Percentiles rank a stretch among this genome's conserved stretches.
These are phyloP conservation scores for Angomonas ambiguus DNA, from an alignment of 208 protist species.

Conservation along the genomic window DNA sequence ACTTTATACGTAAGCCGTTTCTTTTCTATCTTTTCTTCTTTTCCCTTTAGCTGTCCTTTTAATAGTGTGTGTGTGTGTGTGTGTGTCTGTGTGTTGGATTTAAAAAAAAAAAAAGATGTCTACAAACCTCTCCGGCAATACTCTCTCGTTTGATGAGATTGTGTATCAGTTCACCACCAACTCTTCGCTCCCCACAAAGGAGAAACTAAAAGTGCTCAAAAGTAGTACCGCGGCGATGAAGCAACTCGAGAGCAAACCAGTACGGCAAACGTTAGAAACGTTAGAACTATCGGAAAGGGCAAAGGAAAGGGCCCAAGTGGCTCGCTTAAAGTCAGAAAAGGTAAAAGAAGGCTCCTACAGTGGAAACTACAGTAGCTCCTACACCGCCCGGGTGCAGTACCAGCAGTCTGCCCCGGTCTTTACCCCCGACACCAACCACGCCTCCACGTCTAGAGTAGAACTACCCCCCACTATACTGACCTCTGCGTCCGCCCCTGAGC, in stretches of 20 bases:
- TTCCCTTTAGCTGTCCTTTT: conserved; percentile 9
- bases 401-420: conserved; percentile 6
- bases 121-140: no score
- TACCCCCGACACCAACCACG: conserved; percentile 4
- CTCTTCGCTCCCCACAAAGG: conserved; percentile 7
- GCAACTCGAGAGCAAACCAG: conserved; percentile 8
- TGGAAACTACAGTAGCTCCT: neutral
- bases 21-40: conserved; percentile 8
- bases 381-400: neutral
- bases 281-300: conserved; percentile 3
- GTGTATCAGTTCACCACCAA: conserved; percentile 19
- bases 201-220: conserved; percentile 14
- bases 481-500: no score
- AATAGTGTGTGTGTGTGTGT: neutral
- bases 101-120: no score
- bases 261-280: conserved; percentile 11
- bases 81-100: no score
- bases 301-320: neutral
- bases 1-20: neutral
- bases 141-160: conserved; percentile 17
- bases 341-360: neutral
- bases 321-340: neutral
- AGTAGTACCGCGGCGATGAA: conserved; percentile 11
- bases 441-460: conserved; percentile 4
- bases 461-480: conserved; percentile 10